Base-by-base conservation (phyloP, 371 early-diverging fungal genomes). In the Gilbertella persicaria region DNA sequence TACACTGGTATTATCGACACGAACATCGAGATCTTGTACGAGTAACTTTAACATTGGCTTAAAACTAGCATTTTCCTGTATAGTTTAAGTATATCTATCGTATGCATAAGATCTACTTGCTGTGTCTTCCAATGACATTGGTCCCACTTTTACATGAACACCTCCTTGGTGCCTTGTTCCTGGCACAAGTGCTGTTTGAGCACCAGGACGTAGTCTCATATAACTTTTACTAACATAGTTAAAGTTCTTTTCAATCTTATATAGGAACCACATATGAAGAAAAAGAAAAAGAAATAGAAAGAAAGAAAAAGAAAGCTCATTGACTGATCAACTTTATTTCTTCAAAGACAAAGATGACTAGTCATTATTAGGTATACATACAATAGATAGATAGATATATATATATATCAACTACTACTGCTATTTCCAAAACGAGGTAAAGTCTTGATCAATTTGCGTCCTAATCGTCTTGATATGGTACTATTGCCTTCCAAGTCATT, bases 251-350 rank as follows among this genome's bases (percentile, higher is more conserved):
- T 50, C 39, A 8, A 50, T 20, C 1, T 25, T 5, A 17, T 50
- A 50, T 29, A 50, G 24, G 14, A 50, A 39, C 50, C 50, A 50
- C 50, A 50, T 50, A 17, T 20, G 4, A 6, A 9, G 24, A 23
- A 41, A 13, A 21, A 41, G 23, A 41, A 41, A 23, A 41, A 20
- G 12, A 23, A 17, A 23, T 8, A 23, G 23, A 2, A 13, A 5
- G 9, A 5, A 28, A 9, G 28, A 9, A 28, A 28, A 28, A 28
- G 28, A 28, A 28, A 28, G n/a, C n/a, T n/a, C n/a, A n/a, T 9
- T 5, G 28, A 28, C 5, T 28, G 28, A 4, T 9, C 5, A 28
- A 28, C 33, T 10, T 33, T 9, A 12, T 33, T 33, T 33, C 13
- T 33, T 33, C 13, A 33, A n/a, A n/a, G n/a, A n/a, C n/a, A n/a